These are phyloP conservation scores for Endoconidiophora polonica DNA, from an alignment of 2,329 filamentous ascomycete genomes.

Conservation along the genomic window DNA sequence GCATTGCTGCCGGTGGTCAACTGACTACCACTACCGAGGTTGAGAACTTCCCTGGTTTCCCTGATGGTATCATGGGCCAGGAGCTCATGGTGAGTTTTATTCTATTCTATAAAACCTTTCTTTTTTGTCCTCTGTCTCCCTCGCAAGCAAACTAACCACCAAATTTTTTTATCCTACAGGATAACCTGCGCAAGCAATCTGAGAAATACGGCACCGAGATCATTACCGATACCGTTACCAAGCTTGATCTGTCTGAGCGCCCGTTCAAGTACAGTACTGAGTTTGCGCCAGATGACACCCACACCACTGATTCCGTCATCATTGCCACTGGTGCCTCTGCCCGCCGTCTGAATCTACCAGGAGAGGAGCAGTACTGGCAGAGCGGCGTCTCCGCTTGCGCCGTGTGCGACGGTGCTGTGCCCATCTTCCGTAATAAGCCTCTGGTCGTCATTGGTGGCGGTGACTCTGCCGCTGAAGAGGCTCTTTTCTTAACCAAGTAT, in stretches of 20 bases:
- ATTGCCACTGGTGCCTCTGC: constrained; percentile 92
- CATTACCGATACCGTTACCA: constrained; percentile 79
- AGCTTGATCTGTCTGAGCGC: constrained; percentile 64
- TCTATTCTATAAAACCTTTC: neutral
- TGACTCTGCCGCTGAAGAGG: constrained; percentile 93
- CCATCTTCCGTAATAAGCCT: constrained; percentile 93
- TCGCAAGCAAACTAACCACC: neutral
- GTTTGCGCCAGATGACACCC: constrained; percentile 63
- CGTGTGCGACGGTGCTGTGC: constrained; percentile 90
- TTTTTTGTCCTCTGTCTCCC: neutral
- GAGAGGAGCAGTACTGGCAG: constrained; percentile 95
- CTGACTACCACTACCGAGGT: constrained; percentile 96
- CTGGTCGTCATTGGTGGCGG: constrained; percentile 92
- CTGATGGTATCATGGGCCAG: constrained; percentile 68
- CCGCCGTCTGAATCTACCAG: constrained; percentile 61
- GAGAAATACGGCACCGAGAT: constrained; percentile 84
- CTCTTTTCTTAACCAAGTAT: constrained; percentile 95
- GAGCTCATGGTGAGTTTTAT: constrained; percentile 56
- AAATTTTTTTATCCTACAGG: constrained; percentile 27
- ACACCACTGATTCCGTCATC: constrained; percentile 85
- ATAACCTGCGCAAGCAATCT: constrained; percentile 84
- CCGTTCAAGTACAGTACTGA: constrained; percentile 94
- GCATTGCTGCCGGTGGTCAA: constrained; percentile 89
- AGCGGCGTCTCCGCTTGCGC: constrained; percentile 92
- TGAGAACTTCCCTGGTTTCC: constrained; percentile 96